Base-by-base conservation (phyloP, 2,329 filamentous ascomycete species). In the Arachnomyces sp. region DNA sequence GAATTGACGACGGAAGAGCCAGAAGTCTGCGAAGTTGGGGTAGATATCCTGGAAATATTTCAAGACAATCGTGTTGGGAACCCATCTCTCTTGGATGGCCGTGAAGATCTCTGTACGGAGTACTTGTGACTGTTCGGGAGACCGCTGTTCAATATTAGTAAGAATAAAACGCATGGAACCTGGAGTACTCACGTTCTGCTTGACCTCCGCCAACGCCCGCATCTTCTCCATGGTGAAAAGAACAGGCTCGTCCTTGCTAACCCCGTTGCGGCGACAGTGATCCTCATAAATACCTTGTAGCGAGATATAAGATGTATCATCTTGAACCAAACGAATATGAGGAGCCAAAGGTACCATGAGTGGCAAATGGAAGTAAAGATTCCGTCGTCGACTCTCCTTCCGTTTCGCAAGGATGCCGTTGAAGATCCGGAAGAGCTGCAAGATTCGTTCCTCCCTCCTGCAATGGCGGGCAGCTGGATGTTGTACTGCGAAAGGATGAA, bases 1-100 rank as follows among this genome's bases (percentile, higher is more conserved):
- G 67, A 98, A 94, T 50, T 94, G 89, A 43, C 89, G 82, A 43
- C 92, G 84, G 85, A 99, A 99, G 43, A 98, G 77, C 88, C 90
- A 98, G 72, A 96, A 95, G 55, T 95, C 89, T 34, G 84, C 79
- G 63, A 86, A 98, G 47, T 85, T 82, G 20, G 88, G 84, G 66
- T 92, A 96, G 4, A 81, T 84, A 49, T 76, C 72, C 58, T 89
- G 84, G 76, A 95, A 95, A 68, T 90, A 95, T 49, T 94, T 80
- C 39, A 94, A 74, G 15, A 83, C 81, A 44, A 96, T 71, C 2
- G 79, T 87, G 43, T 81, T 81, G 4, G 88, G 84, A 41, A 95
- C 89, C 76, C 83, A 93, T 59, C 89, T 90, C 60, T 93, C 84
- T 63, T 95, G 89, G 49, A 99, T 93, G 2, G 90, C 85, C 32